Base-by-base conservation (phyloP, 306 rosid genomes). In the Adenanthera pavonina region DNA sequence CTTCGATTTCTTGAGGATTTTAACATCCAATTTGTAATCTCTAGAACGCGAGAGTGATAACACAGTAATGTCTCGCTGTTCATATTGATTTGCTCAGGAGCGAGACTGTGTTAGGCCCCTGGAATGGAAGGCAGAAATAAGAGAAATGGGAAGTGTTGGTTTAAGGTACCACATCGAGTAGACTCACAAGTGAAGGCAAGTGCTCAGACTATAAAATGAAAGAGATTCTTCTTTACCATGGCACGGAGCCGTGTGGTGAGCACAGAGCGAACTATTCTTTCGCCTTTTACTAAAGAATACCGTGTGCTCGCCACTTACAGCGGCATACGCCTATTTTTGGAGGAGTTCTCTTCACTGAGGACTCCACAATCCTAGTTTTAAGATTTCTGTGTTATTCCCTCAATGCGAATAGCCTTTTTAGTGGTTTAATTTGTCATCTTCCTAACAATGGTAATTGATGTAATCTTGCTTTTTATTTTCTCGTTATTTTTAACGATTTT, bases 281-380 rank as follows among this genome's bases (percentile, higher is more conserved):
- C 82, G 92, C 92, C 91, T 89, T 91, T 89, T 87, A 91, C 92
- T 89, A 80, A 86, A 86, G 84, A 87, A 90, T 84, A 88, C 87
- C 87, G 89, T 90, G 91, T 86, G 81, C 49, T 33, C 72, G 41
- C 36, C 3, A 75, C 67, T 0, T 0, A 0, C 4, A 2, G 66
- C 60, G 75, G 87, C 87, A 78, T 74, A 87, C 69, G 87, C 85
- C 46, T 16, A 69, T 81, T 84, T 84, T 78, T 78, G 12, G 8
- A 60, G 36, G 64, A 20, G 35, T 2, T 3, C 64, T 57, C 64
- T 57, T 8, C 1, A 7, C 36, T 3, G 64, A 20, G 64, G 36
- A 0, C 64, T 57, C 64, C 35, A 20, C 14, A 52, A 14, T 14
- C 4, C 41, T 38, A 38, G 5, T 5, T 3, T 38, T 3, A 25